Evolutionary conservation across 2,329 filamentous ascomycete genomes (phyloP), one percentile per base, ranked within the genome.

Genomic region (Penicillium vulpinum): DNA sequence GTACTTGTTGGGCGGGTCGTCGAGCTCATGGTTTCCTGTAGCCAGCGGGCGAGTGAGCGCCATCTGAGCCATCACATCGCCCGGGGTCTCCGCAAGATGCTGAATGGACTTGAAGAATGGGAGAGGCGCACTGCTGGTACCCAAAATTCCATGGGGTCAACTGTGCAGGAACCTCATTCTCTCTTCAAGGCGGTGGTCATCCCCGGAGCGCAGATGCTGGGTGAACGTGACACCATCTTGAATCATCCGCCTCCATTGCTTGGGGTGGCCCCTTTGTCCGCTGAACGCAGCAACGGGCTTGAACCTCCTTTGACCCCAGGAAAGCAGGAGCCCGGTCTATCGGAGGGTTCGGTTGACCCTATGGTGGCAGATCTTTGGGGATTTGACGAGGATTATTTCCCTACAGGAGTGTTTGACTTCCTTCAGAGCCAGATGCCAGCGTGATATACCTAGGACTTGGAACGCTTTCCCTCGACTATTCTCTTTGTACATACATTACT

Each of bases 341-440:
- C 73, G 2, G 73, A 73, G 46, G 72, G 72, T 29, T 75, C 73
- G 24, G 54, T 70, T 36, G 73, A 76, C 49, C 73, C 73, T 6
- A 74, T 75, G 73, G 75, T 75, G 73, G 67, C 71, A 15, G 73
- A 75, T 60, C 57, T 75, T 22, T 76, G 73, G 73, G 73, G 73
- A 13, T 75, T 75, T 39, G 73, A 76, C 26, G 73, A 75, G 52
- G 73, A 76, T 26, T 75, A 75, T 55, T 76, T 76, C 50, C 73
- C 73, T 5, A 75, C 72, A n/a, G 73, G 73, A 21, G 73, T 76
- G 13, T 75, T 75, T 60, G 73, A 75, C 60, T 76, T 76, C 45
- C 62, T 76, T 21, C 73, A 75, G 55, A 75, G 72, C 16, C 73
- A 76, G 59, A 76, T 76, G 73, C 73, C 73, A 18, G 73, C 73